Conservation (phyloP, 2,329 filamentous ascomycete species). For the Phaeosphaeriaceae sp. region DNA sequence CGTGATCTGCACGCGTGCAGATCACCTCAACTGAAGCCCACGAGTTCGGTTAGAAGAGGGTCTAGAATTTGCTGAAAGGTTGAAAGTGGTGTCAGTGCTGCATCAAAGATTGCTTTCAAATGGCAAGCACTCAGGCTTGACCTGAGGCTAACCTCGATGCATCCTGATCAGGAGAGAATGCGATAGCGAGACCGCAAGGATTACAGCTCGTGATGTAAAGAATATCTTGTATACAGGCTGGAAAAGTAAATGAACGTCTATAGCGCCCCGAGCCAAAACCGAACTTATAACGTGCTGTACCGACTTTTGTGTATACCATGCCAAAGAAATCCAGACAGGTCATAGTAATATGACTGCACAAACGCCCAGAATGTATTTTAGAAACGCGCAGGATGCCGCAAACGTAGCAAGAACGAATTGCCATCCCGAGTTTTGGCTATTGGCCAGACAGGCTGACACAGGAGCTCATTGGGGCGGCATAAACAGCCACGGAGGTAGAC, state of each 20-base stretch:
- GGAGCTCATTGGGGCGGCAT: constrained; percentile 8
- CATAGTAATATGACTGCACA: neutral
- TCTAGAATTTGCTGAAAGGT: neutral
- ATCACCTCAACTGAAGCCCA: neutral
- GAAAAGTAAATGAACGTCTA: neutral
- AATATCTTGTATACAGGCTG: neutral
- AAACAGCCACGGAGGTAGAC: constrained; percentile 8
- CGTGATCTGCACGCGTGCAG: constrained; percentile 4
- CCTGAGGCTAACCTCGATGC: neutral
- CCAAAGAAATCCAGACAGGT: neutral
- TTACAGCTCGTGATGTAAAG: neutral
- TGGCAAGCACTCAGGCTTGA: neutral
- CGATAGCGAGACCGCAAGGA: neutral
- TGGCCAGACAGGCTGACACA: neutral
- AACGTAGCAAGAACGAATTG: neutral
- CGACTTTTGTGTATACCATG: neutral
- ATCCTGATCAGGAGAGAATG: neutral
- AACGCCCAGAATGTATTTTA: neutral
- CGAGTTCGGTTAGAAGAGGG: neutral
- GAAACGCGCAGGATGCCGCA: neutral
- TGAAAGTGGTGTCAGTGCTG: neutral
- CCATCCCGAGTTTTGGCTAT: neutral
- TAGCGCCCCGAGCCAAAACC: neutral
- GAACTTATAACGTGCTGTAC: neutral
- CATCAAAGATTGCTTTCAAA: neutral